These are phyloP conservation scores for Neurospora sublineolata DNA, from an alignment of 495 filamentous ascomycete genomes.

Conservation along the genomic window DNA sequence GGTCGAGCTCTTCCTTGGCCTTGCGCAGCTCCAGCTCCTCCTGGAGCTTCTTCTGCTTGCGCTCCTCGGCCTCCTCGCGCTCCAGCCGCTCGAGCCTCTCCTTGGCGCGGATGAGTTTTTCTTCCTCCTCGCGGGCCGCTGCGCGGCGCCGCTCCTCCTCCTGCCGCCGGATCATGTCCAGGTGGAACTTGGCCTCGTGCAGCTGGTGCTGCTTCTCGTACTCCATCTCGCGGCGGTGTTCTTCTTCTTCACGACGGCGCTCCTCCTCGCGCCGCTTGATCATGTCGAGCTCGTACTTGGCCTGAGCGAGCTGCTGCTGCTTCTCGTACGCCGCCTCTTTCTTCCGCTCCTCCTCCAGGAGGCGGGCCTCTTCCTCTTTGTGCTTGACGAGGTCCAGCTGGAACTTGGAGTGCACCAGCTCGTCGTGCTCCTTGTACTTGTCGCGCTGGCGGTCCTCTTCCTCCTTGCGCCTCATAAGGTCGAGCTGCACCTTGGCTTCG, in stretches of 20 bases:
- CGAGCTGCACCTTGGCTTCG: constrained; percentile 32
- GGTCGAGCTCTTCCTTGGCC: constrained; percentile 34
- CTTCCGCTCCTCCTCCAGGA: constrained; percentile 39
- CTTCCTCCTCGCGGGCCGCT: constrained; percentile 23
- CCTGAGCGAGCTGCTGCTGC: constrained; percentile 25
- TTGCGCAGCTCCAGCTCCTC: constrained; percentile 34
- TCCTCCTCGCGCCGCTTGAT: constrained; percentile 22
- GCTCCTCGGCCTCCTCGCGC: constrained; percentile 29
- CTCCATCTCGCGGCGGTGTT: constrained; percentile 6
- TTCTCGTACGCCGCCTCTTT: constrained; percentile 29
- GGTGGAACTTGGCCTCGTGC: constrained; percentile 29
- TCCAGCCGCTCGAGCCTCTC: constrained; percentile 12
- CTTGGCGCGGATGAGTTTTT: constrained; percentile 24
- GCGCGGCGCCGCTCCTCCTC: constrained; percentile 13
- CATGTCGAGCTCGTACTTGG: constrained; percentile 28
- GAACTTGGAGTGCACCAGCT: constrained; percentile 35
- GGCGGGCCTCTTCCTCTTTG: constrained; percentile 24
- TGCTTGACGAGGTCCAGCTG: neutral
- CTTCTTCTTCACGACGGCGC: constrained; percentile 4
- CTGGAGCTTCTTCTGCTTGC: constrained; percentile 28
- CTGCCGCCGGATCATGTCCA: constrained; percentile 34
- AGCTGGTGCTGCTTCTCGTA: constrained; percentile 14
- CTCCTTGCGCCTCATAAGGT: constrained; percentile 16
- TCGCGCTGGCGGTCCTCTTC: constrained; percentile 32
- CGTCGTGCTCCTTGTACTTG: constrained; percentile 33